These are phyloP conservation scores for Saccharum officinarum DNA, from an alignment of 176 grass and related monocot species.

Conservation along the genomic window DNA sequence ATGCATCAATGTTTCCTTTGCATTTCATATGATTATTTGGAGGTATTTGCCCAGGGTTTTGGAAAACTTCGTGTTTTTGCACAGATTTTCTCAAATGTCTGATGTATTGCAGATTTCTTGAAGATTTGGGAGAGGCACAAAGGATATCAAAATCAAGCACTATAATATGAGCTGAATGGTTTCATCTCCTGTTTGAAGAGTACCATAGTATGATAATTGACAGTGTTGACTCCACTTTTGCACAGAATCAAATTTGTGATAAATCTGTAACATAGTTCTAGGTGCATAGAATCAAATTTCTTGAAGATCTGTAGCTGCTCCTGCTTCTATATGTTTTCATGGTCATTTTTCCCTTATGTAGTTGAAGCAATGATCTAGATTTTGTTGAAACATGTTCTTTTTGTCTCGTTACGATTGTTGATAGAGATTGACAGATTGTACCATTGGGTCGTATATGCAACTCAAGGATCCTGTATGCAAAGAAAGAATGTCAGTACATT, in stretches of 20 bases:
- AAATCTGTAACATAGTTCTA: constrained; percentile 37
- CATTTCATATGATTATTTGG: neutral
- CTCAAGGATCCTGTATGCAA: neutral
- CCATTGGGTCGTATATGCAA: neutral
- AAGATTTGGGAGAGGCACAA: constrained; percentile 91
- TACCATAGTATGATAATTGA: constrained; percentile 18
- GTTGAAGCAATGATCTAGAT: neutral
- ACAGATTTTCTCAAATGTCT: neutral
- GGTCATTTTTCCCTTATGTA: neutral
- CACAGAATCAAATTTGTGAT: constrained; percentile 18
- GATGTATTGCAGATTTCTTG: constrained; percentile 76
- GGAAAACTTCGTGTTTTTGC: neutral
- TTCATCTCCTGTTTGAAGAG: neutral
- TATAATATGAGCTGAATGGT: constrained; percentile 41
- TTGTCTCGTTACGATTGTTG: neutral
- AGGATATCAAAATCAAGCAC: constrained; percentile 75
- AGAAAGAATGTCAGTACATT: neutral
- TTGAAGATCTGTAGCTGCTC: constrained; percentile 10
- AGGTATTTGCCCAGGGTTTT: neutral
- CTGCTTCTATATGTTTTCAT: neutral
- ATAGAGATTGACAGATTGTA: neutral
- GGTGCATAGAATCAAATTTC: constrained; percentile 10
- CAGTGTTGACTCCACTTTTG: constrained; percentile 24
- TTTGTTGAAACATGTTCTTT: neutral
- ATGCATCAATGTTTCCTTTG: neutral